Percentiles rank a stretch among this genome's conserved stretches.
Conservation (phyloP, 2,329 filamentous ascomycete species). For the Cephalotrichum gorgonifer region DNA sequence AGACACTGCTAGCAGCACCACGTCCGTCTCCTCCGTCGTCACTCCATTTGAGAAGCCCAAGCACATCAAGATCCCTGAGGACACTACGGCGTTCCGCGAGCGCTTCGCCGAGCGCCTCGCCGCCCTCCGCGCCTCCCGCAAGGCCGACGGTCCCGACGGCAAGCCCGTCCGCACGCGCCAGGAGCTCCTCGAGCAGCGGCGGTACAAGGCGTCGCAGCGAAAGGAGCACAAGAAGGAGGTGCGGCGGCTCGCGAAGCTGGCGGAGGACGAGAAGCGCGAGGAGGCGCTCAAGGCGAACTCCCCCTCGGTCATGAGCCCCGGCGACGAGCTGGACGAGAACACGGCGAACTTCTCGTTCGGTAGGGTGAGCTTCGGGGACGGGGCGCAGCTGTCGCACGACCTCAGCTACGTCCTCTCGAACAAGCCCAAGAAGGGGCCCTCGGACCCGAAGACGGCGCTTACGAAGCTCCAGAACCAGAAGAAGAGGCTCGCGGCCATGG, state of each 20-base stretch:
- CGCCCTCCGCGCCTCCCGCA: constrained; percentile 72
- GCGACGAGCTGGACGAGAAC: constrained; percentile 38
- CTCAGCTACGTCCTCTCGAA: constrained; percentile 45
- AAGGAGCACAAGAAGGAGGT: constrained; percentile 85
- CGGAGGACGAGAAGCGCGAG: constrained; percentile 61
- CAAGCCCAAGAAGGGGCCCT: constrained; percentile 66
- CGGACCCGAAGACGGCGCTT: constrained; percentile 79
- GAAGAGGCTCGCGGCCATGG: constrained; percentile 63
- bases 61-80: constrained; percentile 55
- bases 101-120: constrained; percentile 78
- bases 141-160: constrained; percentile 76
- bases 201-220: constrained; percentile 77
- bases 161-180: constrained; percentile 76
- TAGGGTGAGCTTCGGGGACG: constrained; percentile 82
- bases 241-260: constrained; percentile 64
- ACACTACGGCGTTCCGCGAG: constrained; percentile 65
- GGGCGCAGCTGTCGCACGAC: constrained; percentile 65
- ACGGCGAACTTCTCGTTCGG: constrained; percentile 72
- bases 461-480: constrained; percentile 79
- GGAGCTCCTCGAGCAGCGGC: constrained; percentile 81
- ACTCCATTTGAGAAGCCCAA: constrained; percentile 50
- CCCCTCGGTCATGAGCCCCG: constrained; percentile 47
- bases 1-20: constrained; percentile 42
- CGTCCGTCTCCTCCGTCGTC: constrained; percentile 59
- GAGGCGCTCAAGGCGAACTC: constrained; percentile 54